These are phyloP conservation scores for Knoxdaviesia proteae DNA, from an alignment of 2,329 filamentous ascomycete genomes.

Conservation along the genomic window DNA sequence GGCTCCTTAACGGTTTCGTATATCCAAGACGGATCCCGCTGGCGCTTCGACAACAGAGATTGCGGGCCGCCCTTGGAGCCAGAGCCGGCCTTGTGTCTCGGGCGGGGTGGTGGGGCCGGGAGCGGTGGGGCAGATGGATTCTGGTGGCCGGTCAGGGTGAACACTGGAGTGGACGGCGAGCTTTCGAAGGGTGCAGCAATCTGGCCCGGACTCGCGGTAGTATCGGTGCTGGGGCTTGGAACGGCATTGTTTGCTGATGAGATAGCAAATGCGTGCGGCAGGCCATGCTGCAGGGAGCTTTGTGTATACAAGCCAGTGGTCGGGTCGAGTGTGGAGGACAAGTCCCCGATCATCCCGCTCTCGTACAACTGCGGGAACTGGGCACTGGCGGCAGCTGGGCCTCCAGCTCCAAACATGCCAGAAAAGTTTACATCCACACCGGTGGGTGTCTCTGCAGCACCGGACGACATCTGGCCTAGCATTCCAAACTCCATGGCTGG, in stretches of 20 bases:
- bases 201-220: conserved; percentile 35
- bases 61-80: conserved; percentile 21
- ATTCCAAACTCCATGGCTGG: conserved; percentile 91
- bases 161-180: conserved; percentile 13
- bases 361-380: conserved; percentile 21
- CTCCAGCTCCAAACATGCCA: not conserved
- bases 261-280: conserved; percentile 45
- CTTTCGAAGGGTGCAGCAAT: conserved; percentile 32
- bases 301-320: conserved; percentile 27
- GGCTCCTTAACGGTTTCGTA: conserved; percentile 81
- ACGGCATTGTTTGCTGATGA: conserved; percentile 40
- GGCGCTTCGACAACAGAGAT: conserved; percentile 34
- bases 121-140: not conserved
- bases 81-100: conserved; percentile 23
- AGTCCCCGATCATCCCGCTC: conserved; percentile 28
- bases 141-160: conserved; percentile 1
- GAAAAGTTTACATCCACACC: conserved; percentile 16
- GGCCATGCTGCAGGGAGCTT: conserved; percentile 37
- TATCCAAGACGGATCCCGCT: conserved; percentile 59
- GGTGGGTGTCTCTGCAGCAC: conserved; percentile 43
- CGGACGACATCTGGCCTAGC: conserved; percentile 89
- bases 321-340: conserved; percentile 26
- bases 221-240: conserved; percentile 43
- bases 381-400: not conserved
- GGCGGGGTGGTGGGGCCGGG: conserved; percentile 14